Percentiles rank a stretch among this genome's conserved stretches.
phyloP scores from a whole-genome alignment of 2,329 filamentous ascomycete species.

The Fonsecaea erecta region DNA sequence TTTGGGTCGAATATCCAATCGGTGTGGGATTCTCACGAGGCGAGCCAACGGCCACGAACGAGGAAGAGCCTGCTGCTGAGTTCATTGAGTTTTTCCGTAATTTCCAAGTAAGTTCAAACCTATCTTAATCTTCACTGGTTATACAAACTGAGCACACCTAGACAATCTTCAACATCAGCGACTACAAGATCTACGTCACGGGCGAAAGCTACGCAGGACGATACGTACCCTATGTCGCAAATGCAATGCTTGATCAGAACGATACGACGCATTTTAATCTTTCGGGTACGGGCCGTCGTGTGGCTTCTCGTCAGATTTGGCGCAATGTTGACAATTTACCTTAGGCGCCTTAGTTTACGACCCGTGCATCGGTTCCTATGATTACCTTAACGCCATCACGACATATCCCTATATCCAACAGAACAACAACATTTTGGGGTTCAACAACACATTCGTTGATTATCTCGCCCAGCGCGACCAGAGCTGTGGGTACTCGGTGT shows the following conservation, averaged over 20 bases:
- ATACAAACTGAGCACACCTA: slow-evolving; percentile 43
- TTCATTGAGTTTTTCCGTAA: slow-evolving; percentile 60
- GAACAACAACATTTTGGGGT: slow-evolving; percentile 33
- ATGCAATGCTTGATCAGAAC: slow-evolving; percentile 39
- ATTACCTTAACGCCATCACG: slow-evolving; percentile 20
- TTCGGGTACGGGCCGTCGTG: slow-evolving; percentile 44
- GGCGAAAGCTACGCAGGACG: slow-evolving; percentile 59
- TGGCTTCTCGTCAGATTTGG: not conserved
- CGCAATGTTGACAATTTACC: not conserved
- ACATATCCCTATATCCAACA: slow-evolving; percentile 29
- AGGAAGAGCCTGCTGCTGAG: slow-evolving; percentile 53
- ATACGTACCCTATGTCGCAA: slow-evolving; percentile 57
- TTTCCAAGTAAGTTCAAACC: slow-evolving; percentile 43
- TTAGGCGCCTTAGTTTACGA: slow-evolving; percentile 31
- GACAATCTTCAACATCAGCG: slow-evolving; percentile 47
- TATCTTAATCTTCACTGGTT: not conserved
- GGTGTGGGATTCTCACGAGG: slow-evolving; percentile 34
- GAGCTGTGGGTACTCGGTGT: slow-evolving; percentile 30
- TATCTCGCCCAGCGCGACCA: slow-evolving; percentile 27
- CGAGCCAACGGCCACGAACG: slow-evolving; percentile 50
- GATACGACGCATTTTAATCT: slow-evolving; percentile 58
- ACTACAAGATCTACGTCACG: slow-evolving; percentile 59
- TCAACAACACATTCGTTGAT: slow-evolving; percentile 29
- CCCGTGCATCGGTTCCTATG: slow-evolving; percentile 32
- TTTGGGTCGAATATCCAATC: slow-evolving; percentile 37